These are phyloP conservation scores for Suillus decipiens DNA, from an alignment of 768 basidiomycete species.

Conservation along the genomic window DNA sequence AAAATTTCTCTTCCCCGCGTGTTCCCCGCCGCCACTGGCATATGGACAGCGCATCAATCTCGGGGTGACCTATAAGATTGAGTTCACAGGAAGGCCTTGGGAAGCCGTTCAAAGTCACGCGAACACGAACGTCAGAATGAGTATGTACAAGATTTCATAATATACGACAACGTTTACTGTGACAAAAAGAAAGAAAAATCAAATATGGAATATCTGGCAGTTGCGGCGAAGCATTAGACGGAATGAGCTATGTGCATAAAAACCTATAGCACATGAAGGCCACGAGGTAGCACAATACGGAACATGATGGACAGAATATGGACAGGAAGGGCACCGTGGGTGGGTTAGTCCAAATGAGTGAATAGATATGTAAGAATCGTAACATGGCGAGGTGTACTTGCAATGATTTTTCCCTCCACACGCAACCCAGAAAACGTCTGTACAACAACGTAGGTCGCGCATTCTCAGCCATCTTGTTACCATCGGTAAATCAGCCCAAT, in stretches of 20 bases:
- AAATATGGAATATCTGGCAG: constrained; percentile 4
- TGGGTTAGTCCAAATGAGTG: constrained; percentile 29
- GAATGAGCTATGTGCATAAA: constrained; percentile 11
- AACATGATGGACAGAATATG: constrained; percentile 10
- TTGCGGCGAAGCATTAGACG: constrained; percentile 4
- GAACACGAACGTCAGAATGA: background rate
- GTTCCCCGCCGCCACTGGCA: background rate
- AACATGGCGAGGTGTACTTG: constrained; percentile 13
- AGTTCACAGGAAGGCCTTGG: background rate
- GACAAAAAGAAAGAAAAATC: constrained; percentile 8
- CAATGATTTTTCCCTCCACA: constrained; percentile 23
- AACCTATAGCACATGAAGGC: constrained; percentile 11
- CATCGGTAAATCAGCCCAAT: constrained; percentile 1
- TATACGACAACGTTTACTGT: constrained; percentile 15
- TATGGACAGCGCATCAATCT: background rate
- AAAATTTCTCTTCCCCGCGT: background rate
- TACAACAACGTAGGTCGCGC: constrained; percentile 21
- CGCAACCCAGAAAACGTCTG: constrained; percentile 25
- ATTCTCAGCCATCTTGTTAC: constrained; percentile 16
- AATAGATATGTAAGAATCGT: constrained; percentile 36
- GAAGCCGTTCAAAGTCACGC: background rate
- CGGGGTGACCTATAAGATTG: background rate
- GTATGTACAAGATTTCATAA: constrained; percentile 12
- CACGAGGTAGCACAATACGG: constrained; percentile 6
- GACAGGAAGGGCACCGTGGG: constrained; percentile 23